Percentiles rank a stretch among this genome's conserved stretches.
Conservation (phyloP, 768 basidiomycete species). For the Coprinopsis strossmayeri region DNA sequence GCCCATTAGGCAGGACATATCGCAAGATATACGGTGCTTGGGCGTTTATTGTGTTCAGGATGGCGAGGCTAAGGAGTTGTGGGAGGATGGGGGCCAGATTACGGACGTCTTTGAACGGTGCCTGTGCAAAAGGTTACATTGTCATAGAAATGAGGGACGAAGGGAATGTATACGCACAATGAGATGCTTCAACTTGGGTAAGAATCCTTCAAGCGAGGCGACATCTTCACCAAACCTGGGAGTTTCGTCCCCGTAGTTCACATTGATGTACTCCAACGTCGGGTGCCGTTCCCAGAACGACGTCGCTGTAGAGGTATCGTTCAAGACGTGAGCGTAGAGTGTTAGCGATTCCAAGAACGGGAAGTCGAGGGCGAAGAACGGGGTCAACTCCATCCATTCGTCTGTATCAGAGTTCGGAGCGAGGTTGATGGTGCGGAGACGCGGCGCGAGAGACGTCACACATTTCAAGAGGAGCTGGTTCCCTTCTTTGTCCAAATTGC, state of each 20-base stretch:
- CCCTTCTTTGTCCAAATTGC: not conserved
- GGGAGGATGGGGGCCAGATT: constrained; percentile 5
- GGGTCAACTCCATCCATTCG: not conserved
- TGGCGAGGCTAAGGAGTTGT: constrained; percentile 8
- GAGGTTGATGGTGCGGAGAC: not conserved
- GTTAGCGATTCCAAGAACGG: not conserved
- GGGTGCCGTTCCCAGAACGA: not conserved
- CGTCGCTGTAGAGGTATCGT: not conserved
- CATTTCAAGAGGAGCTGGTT: not conserved
- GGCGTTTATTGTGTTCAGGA: constrained; percentile 10
- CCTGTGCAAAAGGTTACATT: constrained; percentile 10
- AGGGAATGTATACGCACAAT: not conserved
- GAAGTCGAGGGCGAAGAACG: not conserved
- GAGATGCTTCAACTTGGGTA: not conserved
- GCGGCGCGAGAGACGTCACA: not conserved
- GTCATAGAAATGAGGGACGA: no score
- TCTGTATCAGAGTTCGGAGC: not conserved
- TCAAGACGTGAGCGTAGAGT: not conserved
- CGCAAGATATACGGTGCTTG: constrained; percentile 18
- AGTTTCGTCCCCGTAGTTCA: not conserved
- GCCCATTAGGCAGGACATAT: constrained; percentile 11
- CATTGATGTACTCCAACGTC: not conserved
- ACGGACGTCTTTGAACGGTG: constrained; percentile 9
- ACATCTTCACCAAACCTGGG: not conserved
- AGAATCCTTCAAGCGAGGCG: not conserved